A percentile compares a stretch with the other conserved stretches of the same genome.
Evolutionary conservation across 257 asterid species (phyloP).

Genomic region (Solanum raphanifolium): DNA sequence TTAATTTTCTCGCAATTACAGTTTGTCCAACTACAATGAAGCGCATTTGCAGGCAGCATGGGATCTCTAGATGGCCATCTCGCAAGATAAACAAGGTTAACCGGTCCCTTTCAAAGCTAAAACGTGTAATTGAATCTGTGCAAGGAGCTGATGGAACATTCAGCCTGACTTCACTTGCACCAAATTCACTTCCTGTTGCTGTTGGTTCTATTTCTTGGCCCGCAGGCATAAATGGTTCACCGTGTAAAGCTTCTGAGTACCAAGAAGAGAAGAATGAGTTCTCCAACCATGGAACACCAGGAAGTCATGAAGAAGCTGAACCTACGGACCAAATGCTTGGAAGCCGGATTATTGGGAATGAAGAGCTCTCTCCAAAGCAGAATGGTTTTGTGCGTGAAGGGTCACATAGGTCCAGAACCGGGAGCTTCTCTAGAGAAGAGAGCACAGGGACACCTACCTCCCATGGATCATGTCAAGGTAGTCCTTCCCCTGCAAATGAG

Average conservation of each 20-base stretch:
- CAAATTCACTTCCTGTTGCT: slow-evolving; percentile 47
- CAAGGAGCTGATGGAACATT: slow-evolving; percentile 81
- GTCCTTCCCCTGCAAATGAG: slow-evolving; percentile 35
- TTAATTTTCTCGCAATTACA: slow-evolving; percentile 17
- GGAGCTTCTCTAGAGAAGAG: slow-evolving; percentile 76
- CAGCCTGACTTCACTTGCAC: slow-evolving; percentile 54
- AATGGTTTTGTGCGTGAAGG: slow-evolving; percentile 18
- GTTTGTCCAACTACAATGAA: slow-evolving; percentile 96
- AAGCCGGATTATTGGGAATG: slow-evolving; percentile 12
- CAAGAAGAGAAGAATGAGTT: slow-evolving; percentile 36
- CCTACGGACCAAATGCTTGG: slow-evolving; percentile 21
- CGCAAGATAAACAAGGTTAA: slow-evolving; percentile 95
- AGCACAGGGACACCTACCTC: slow-evolving; percentile 75
- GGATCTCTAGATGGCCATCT: slow-evolving; percentile 94
- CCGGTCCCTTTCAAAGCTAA: slow-evolving; percentile 72
- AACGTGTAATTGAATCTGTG: slow-evolving; percentile 80
- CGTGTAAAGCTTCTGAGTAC: slow-evolving; percentile 31
- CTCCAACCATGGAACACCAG: slow-evolving; percentile 8
- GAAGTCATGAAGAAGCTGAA: slow-evolving; percentile 28
- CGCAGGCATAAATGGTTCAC: slow-evolving; percentile 33
- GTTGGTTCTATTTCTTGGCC: slow-evolving; percentile 68
- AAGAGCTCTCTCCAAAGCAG: slow-evolving; percentile 14
- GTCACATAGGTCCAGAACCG: slow-evolving; percentile 40
- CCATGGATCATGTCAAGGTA: slow-evolving; percentile 67
- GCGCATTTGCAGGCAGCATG: slow-evolving; percentile 90